Conservation (phyloP, 331 rosid species). For the Spiraea crenata region DNA sequence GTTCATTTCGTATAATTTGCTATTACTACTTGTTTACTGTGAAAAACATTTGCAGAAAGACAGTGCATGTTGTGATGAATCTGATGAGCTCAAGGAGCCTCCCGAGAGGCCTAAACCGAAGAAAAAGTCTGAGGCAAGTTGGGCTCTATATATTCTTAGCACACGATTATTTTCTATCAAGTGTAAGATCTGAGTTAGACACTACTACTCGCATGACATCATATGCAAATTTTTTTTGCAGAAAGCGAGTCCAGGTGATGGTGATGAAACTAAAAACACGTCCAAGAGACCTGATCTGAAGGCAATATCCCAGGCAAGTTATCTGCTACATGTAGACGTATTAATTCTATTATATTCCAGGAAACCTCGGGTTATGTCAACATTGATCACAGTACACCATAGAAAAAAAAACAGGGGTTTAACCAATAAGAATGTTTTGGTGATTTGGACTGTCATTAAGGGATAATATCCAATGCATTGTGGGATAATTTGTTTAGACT, state of each 20-base stretch:
- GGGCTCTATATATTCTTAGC: not conserved
- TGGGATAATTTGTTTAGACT: not conserved
- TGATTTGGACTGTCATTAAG: not conserved
- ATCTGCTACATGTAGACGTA: not conserved
- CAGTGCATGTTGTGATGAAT: conserved; percentile 10
- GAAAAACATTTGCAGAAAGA: conserved; percentile 25
- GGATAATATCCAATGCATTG: not conserved
- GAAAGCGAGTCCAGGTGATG: not conserved
- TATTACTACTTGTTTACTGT: not conserved
- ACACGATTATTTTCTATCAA: not conserved
- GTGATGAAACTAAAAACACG: not conserved
- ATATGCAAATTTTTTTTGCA: not conserved
- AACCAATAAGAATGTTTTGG: not conserved
- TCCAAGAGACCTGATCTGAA: conserved; percentile 23
- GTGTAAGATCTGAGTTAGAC: not conserved
- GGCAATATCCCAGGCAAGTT: conserved; percentile 19
- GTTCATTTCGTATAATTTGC: not conserved
- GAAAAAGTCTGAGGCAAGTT: conserved; percentile 17
- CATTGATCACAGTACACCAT: not conserved
- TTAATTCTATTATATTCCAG: not conserved
- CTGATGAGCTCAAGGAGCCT: conserved; percentile 10
- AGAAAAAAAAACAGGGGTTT: not conserved
- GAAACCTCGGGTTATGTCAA: not conserved
- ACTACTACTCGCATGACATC: not conserved
- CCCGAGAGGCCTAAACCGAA: conserved; percentile 13